Conservation (phyloP, 371 early-diverging fungal species). For the Parasitella parasitica region DNA sequence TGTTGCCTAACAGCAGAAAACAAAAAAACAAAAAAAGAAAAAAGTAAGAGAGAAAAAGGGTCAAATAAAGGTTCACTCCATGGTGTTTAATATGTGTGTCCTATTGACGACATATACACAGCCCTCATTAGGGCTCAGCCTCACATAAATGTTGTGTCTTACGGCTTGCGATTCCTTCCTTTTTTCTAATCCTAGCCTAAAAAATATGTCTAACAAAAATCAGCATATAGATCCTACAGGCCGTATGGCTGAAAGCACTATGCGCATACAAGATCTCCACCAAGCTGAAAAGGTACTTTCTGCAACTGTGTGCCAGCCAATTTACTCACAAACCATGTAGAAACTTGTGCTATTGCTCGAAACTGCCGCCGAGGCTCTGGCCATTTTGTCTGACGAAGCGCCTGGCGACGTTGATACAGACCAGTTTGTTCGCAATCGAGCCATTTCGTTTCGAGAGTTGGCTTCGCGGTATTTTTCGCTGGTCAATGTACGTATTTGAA, state of each 20-base stretch:
- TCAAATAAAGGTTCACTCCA: too few species aligned
- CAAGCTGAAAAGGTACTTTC: conserved; percentile 38
- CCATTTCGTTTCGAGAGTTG: conserved; percentile 27
- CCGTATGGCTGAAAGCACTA: conserved; percentile 39
- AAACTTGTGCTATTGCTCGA: conserved; percentile 45
- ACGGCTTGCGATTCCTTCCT: too few species aligned
- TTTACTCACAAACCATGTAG: conserved; percentile 8
- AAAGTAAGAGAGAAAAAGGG: too few species aligned
- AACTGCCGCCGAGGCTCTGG: conserved; percentile 43
- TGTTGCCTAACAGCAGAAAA: too few species aligned
- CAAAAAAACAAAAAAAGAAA: too few species aligned
- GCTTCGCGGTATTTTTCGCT: conserved; percentile 42
- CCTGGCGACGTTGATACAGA: conserved; percentile 28
- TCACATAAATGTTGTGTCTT: too few species aligned
- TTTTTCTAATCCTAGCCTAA: not conserved
- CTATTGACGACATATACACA: too few species aligned
- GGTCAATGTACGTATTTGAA: conserved; percentile 30
- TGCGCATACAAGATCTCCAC: conserved; percentile 42
- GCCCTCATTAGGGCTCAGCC: not conserved
- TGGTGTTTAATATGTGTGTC: too few species aligned
- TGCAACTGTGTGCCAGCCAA: not conserved
- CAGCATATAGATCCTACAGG: conserved; percentile 19
- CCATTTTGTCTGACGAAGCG: conserved; percentile 36
- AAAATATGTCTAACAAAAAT: conserved; percentile 3
- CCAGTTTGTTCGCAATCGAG: conserved; percentile 26